A percentile compares a stretch with the other conserved stretches of the same genome.
Evolutionary conservation across 2,329 filamentous ascomycete genomes (phyloP).

Genomic region (Leptographium galeiforme): DNA sequence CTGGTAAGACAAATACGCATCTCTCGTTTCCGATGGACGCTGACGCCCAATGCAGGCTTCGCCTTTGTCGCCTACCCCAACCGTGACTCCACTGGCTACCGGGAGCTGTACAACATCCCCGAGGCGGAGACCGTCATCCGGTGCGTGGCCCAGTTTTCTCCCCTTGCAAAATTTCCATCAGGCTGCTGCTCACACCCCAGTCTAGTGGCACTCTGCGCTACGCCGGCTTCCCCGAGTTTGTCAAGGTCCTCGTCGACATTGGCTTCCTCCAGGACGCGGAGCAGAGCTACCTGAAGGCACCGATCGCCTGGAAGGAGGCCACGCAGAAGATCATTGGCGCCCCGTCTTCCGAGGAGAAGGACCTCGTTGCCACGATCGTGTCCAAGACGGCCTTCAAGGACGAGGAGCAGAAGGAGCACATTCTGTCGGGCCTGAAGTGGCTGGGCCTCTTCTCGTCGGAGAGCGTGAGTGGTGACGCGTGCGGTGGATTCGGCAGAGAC

Average conservation of each 20-base stretch:
- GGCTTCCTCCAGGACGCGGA: constrained; percentile 71
- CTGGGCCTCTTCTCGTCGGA: constrained; percentile 52
- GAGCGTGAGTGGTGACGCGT: constrained; percentile 32
- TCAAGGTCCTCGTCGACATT: constrained; percentile 76
- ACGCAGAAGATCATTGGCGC: constrained; percentile 65
- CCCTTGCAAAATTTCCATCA: too few species aligned
- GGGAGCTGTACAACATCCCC: constrained; percentile 79
- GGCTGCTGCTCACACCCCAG: neutral
- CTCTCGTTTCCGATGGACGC: neutral
- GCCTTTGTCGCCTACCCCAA: constrained; percentile 92
- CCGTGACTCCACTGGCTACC: constrained; percentile 78
- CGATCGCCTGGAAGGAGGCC: constrained; percentile 72
- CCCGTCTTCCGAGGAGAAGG: constrained; percentile 48
- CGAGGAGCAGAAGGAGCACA: constrained; percentile 53
- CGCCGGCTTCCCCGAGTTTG: constrained; percentile 79
- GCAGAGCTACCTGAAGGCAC: constrained; percentile 49
- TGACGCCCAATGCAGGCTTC: constrained; percentile 37
- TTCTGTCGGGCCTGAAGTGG: constrained; percentile 56
- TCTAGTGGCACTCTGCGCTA: constrained; percentile 59
- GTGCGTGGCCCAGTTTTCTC: constrained; percentile 5
- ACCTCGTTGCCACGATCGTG: constrained; percentile 59
- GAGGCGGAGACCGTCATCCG: constrained; percentile 80
- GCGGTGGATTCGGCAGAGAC: neutral
- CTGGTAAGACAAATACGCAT: constrained; percentile 18
- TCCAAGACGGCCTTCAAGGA: constrained; percentile 61